These are phyloP conservation scores for Penicillium nucicola DNA, from an alignment of 495 filamentous ascomycete species.

Conservation along the genomic window DNA sequence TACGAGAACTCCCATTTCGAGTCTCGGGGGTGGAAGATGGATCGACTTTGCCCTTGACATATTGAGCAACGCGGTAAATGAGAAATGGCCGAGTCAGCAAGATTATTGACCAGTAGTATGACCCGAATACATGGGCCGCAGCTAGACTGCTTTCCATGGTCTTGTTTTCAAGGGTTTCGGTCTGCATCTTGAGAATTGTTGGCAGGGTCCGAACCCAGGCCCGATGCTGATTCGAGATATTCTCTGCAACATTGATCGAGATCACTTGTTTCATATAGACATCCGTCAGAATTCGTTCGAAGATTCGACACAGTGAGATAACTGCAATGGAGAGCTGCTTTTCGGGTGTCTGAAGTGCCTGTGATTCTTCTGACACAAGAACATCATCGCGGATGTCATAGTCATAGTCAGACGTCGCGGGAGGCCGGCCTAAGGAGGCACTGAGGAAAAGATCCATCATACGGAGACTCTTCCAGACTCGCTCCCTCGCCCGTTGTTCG, in stretches of 20 bases:
- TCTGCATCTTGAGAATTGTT: conserved; percentile 31
- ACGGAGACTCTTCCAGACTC: conserved; percentile 59
- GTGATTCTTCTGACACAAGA: conserved; percentile 13
- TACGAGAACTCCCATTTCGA: conserved; percentile 36
- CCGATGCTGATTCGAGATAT: conserved; percentile 58
- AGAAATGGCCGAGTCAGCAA: conserved; percentile 69
- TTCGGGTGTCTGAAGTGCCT: conserved; percentile 20
- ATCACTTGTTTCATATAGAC: conserved; percentile 70
- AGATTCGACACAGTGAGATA: conserved; percentile 52
- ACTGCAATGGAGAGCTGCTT: conserved; percentile 37
- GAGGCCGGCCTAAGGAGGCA: conserved; percentile 57
- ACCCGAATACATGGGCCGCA: conserved; percentile 62
- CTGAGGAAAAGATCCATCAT: conserved; percentile 60
- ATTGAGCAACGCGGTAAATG: conserved; percentile 49
- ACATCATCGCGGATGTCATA: conserved; percentile 46
- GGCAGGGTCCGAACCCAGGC: conserved; percentile 39
- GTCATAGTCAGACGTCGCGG: conserved; percentile 57
- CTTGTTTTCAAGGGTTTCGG: conserved; percentile 32
- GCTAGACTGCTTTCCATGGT: conserved; percentile 56
- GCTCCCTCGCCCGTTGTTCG: conserved; percentile 49
- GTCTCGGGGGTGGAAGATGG: conserved; percentile 17
- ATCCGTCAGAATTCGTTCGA: conserved; percentile 63
- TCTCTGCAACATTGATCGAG: conserved; percentile 61
- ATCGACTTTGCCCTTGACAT: conserved; percentile 38
- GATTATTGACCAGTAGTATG: conserved; percentile 72